phyloP scores from a whole-genome alignment of 2,329 filamentous ascomycete genomes.

The Xylaria sp. region DNA sequence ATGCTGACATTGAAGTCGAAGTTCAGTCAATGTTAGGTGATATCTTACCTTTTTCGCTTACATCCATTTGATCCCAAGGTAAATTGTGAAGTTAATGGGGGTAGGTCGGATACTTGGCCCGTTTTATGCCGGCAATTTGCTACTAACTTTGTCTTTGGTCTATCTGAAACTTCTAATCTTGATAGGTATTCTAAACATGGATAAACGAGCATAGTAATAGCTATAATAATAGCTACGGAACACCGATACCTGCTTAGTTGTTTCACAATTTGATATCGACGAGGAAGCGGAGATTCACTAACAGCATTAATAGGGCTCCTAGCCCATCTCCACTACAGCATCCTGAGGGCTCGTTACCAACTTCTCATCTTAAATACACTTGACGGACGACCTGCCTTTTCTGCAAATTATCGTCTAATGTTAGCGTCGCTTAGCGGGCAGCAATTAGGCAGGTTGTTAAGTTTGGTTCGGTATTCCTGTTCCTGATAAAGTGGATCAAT shows the following conservation, averaged over 20 bases:
- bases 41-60: slow-evolving; percentile 30
- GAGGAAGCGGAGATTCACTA: background rate
- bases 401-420: slow-evolving; percentile 24
- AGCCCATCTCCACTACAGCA: slow-evolving; percentile 2
- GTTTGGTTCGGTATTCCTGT: slow-evolving; percentile 30
- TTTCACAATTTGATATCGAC: slow-evolving; percentile 8
- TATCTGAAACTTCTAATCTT: background rate
- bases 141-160: slow-evolving; percentile 19
- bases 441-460: slow-evolving; percentile 35
- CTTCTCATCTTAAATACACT: slow-evolving; percentile 9
- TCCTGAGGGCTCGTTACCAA: slow-evolving; percentile 8
- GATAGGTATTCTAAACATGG: background rate
- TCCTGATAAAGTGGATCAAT: slow-evolving; percentile 37
- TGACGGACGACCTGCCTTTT: slow-evolving; percentile 30
- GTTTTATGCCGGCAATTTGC: background rate
- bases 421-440: slow-evolving; percentile 25
- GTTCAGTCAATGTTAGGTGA: slow-evolving; percentile 30
- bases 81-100: slow-evolving; percentile 12
- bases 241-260: background rate
- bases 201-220: background rate
- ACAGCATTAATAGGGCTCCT: background rate
- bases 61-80: slow-evolving; percentile 18
- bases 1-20: slow-evolving; percentile 48
- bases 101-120: slow-evolving; percentile 6
- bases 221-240: slow-evolving; percentile 5